Conservation (phyloP, 768 basidiomycete species). For the Amanita molliuscula region DNA sequence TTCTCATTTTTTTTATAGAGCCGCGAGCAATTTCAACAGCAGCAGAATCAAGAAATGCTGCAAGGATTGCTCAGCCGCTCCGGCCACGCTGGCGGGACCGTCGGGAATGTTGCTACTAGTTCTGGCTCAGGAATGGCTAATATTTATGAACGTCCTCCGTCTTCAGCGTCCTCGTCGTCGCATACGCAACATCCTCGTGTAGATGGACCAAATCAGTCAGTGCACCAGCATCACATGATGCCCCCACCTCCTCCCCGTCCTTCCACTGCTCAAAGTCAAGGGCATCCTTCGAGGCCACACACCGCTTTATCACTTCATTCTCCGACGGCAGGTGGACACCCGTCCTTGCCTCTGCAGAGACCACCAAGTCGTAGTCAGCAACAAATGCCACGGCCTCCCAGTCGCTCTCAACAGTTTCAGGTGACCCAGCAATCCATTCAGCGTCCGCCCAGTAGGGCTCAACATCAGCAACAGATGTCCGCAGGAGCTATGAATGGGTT, state of each 20-base stretch:
- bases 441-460: conserved; percentile 10
- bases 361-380: conserved; percentile 11
- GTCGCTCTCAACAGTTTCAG: conserved; percentile 9
- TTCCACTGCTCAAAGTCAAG: conserved; percentile 10
- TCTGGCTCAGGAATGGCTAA: conserved; percentile 6
- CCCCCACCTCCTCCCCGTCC: conserved; percentile 19
- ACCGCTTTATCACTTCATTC: conserved; percentile 12
- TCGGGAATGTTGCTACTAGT: conserved; percentile 4
- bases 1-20: background rate
- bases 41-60: conserved; percentile 6
- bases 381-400: conserved; percentile 9
- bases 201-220: conserved; percentile 6
- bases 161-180: conserved; percentile 12
- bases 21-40: conserved; percentile 7
- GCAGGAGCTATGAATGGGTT: conserved; percentile 7
- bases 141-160: conserved; percentile 9
- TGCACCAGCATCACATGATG: conserved; percentile 18
- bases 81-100: background rate
- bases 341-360: conserved; percentile 6
- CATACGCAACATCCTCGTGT: conserved; percentile 10
- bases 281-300: conserved; percentile 11
- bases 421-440: background rate
- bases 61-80: conserved; percentile 4
- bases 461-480: conserved; percentile 6
- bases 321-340: conserved; percentile 8